Evolutionary conservation across 1,284 basidiomycete species (phyloP).

Genomic region (Cryptococcus sp.): DNA sequence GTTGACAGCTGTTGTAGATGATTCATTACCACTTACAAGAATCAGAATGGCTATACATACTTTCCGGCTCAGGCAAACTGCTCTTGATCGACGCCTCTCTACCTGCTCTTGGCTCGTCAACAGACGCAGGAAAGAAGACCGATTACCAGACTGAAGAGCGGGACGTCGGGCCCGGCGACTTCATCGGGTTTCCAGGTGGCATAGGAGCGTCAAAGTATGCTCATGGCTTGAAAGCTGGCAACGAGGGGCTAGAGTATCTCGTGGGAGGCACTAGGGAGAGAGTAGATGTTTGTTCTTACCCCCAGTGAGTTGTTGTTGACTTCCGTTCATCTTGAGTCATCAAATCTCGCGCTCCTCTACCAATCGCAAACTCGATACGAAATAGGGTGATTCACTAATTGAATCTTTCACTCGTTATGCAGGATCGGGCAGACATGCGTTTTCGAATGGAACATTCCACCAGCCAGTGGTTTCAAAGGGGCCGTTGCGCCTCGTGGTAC

Average conservation of each 20-base stretch:
- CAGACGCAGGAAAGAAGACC: background rate
- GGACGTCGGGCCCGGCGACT: conserved; percentile 22
- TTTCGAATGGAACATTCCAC: no score
- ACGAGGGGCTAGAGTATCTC: conserved; percentile 28
- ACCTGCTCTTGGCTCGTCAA: background rate
- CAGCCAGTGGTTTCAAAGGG: no score
- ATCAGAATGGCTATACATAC: conserved; percentile 36
- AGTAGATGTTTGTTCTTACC: conserved; percentile 30
- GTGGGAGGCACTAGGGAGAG: conserved; percentile 24
- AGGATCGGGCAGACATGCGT: no score
- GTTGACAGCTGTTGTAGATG: conserved; percentile 7
- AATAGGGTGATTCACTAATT: no score
- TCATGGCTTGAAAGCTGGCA: conserved; percentile 23
- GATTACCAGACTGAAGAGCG: conserved; percentile 10
- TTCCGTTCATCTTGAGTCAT: no score
- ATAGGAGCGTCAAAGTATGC: conserved; percentile 15
- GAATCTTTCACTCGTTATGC: no score
- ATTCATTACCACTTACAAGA: conserved; percentile 31
- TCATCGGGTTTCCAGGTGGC: conserved; percentile 26
- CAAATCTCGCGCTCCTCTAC: no score
- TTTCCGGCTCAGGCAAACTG: conserved; percentile 19
- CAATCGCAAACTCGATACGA: no score
- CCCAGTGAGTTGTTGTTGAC: conserved; percentile 24
- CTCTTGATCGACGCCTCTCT: conserved; percentile 18
- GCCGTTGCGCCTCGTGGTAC: no score